A percentile compares a stretch with the other conserved stretches of the same genome.
Evolutionary conservation across 805 yeast genomes (phyloP).

Genomic region (Lipomyces starkeyi): DNA sequence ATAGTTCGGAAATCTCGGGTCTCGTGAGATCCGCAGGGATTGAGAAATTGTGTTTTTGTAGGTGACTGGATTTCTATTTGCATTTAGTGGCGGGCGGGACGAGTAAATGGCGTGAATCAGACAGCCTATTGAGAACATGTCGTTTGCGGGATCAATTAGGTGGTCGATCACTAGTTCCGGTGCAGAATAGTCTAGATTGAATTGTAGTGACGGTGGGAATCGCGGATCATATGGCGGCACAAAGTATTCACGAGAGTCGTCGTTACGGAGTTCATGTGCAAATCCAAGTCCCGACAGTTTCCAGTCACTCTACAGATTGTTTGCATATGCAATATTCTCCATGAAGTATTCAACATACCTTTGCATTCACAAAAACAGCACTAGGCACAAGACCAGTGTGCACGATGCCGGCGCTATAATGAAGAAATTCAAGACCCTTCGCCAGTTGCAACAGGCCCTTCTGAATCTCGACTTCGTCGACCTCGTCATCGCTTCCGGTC

Average conservation of each 20-base stretch:
- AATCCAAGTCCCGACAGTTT: constrained; percentile 79
- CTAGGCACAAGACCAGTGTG: constrained; percentile 82
- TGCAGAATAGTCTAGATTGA: constrained; percentile 76
- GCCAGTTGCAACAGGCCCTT: constrained; percentile 82
- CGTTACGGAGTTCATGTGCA: constrained; percentile 50
- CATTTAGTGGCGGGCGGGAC: constrained; percentile 55
- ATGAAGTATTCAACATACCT: constrained; percentile 23
- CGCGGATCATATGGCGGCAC: constrained; percentile 77
- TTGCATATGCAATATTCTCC: not conserved
- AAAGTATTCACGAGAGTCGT: constrained; percentile 61
- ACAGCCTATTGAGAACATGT: constrained; percentile 83
- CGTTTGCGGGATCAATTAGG: constrained; percentile 69
- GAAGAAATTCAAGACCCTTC: constrained; percentile 82
- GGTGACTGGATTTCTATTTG: constrained; percentile 57
- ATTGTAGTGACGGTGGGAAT: constrained; percentile 71
- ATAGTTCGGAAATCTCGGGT: constrained; percentile 62
- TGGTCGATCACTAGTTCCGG: constrained; percentile 81
- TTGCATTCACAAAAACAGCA: constrained; percentile 73
- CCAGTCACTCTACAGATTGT: constrained; percentile 78
- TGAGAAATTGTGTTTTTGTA: constrained; percentile 52
- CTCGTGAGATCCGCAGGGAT: constrained; percentile 50
- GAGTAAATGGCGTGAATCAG: constrained; percentile 71
- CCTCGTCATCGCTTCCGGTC: constrained; percentile 49
- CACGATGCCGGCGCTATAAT: constrained; percentile 71
- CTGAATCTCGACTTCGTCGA: constrained; percentile 61